Percentiles rank a stretch among this genome's conserved stretches.
These are phyloP conservation scores for Lolium multiflorum DNA, from an alignment of 176 grass and related monocot species.

Conservation along the genomic window DNA sequence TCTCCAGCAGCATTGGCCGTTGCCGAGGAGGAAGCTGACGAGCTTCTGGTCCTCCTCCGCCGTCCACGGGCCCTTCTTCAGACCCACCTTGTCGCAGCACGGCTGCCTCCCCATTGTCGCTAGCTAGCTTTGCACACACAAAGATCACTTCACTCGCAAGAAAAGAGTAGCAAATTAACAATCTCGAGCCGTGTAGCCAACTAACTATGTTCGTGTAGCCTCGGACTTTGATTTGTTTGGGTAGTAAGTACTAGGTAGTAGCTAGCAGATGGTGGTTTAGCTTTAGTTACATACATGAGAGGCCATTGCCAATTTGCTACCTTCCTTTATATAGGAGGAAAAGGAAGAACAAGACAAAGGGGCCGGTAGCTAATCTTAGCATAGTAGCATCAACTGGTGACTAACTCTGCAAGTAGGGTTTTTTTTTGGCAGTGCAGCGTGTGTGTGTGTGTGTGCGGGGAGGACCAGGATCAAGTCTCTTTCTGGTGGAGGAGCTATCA, in stretches of 20 bases:
- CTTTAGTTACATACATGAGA: conserved; percentile 41
- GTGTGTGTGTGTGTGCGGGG: not conserved
- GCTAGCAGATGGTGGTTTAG: not conserved
- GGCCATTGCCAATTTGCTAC: conserved; percentile 39
- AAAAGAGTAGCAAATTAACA: conserved; percentile 21
- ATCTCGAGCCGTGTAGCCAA: not conserved
- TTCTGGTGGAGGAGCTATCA: not conserved
- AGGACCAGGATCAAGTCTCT: conserved; percentile 20
- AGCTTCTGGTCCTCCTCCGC: conserved; percentile 81
- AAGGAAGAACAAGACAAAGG: not conserved
- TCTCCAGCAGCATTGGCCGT: conserved; percentile 84
- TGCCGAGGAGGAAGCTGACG: conserved; percentile 70
- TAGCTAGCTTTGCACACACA: not conserved
- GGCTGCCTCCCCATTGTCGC: conserved; percentile 80
- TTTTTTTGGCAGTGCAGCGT: not conserved
- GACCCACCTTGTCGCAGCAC: conserved; percentile 86
- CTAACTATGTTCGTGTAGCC: conserved; percentile 10
- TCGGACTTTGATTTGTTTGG: conserved; percentile 33
- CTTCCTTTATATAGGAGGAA: conserved; percentile 72
- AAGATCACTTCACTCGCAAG: conserved; percentile 19
- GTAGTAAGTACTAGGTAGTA: conserved; percentile 3
- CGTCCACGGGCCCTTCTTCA: conserved; percentile 90
- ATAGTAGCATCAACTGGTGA: not conserved
- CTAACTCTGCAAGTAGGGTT: not conserved
- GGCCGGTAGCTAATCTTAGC: not conserved